phyloP scores from a whole-genome alignment of 2,329 filamentous ascomycete genomes.

The Pseudocercospora macadamiae region DNA sequence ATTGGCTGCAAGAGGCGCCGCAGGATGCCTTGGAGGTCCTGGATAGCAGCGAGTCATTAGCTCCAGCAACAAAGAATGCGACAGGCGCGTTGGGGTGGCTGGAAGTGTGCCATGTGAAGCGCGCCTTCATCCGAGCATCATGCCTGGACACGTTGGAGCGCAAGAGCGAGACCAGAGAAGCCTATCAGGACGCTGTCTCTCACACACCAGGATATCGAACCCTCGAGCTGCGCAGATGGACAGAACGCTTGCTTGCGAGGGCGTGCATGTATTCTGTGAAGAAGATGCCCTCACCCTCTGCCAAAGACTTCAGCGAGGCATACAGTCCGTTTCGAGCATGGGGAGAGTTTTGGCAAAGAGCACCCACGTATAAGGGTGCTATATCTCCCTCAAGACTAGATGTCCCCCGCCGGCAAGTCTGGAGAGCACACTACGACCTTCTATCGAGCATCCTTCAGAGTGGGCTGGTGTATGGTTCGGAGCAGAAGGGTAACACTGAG shows the following conservation, averaged over 20 bases:
- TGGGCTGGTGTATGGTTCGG: constrained; percentile 58
- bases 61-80: constrained; percentile 3
- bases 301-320: constrained; percentile 27
- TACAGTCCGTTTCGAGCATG: constrained; percentile 59
- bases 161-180: constrained; percentile 26
- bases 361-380: constrained; percentile 11
- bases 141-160: constrained; percentile 33
- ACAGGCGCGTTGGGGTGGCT: constrained; percentile 65
- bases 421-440: constrained; percentile 81
- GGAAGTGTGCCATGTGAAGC: constrained; percentile 64
- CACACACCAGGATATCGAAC: constrained; percentile 35
- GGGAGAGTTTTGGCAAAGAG: constrained; percentile 66
- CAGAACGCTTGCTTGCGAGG: constrained; percentile 35
- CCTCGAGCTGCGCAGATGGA: constrained; percentile 38
- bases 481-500: constrained; percentile 40
- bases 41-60: constrained; percentile 25
- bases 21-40: constrained; percentile 58
- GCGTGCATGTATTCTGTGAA: constrained; percentile 36
- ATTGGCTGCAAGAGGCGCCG: constrained; percentile 73
- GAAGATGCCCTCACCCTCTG: constrained; percentile 25
- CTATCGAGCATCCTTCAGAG: constrained; percentile 75
- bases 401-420: constrained; percentile 64
- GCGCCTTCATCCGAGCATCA: constrained; percentile 33
- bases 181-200: constrained; percentile 26
- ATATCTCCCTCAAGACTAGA: constrained; percentile 47